Evolutionary conservation across 1,284 basidiomycete genomes (phyloP).

Genomic region (Ceratobasidium sp.): DNA sequence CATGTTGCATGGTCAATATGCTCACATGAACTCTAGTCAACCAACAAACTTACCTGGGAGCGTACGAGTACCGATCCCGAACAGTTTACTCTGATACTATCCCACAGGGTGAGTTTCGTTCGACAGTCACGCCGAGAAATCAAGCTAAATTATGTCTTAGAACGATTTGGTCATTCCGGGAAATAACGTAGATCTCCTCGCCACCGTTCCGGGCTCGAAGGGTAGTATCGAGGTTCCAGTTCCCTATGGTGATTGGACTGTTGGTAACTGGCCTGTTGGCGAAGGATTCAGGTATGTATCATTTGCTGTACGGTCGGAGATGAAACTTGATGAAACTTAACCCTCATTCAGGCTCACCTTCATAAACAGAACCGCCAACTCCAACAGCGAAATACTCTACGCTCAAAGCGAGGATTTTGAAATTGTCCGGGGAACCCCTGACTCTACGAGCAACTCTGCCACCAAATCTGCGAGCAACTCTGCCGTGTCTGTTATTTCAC

Average conservation of each 20-base stretch:
- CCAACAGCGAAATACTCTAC: background rate
- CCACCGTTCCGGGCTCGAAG: background rate
- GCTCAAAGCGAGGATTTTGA: conserved; percentile 17
- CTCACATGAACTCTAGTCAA: background rate
- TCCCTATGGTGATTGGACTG: background rate
- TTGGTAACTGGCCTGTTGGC: background rate
- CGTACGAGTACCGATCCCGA: conserved; percentile 20
- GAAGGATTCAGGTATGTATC: background rate
- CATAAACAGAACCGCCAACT: conserved; percentile 3
- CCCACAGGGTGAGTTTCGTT: conserved; percentile 3
- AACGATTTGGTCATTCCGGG: background rate
- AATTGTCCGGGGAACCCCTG: background rate
- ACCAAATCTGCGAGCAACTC: background rate
- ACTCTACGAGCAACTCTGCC: background rate
- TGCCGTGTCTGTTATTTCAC: background rate
- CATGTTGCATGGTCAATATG: background rate
- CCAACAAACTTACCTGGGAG: conserved; percentile 27
- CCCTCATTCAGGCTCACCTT: too few species aligned
- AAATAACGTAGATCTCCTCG: background rate
- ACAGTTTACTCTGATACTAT: conserved; percentile 4
- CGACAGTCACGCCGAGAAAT: background rate
- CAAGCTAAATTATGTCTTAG: background rate
- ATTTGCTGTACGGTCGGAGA: background rate
- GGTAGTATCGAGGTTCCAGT: background rate
- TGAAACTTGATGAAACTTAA: too few species aligned